A percentile compares a stretch with the other conserved stretches of the same genome.
These are phyloP conservation scores for Nothophaeocryptopus gaeumannii DNA, from an alignment of 2,329 filamentous ascomycete genomes.

Conservation along the genomic window DNA sequence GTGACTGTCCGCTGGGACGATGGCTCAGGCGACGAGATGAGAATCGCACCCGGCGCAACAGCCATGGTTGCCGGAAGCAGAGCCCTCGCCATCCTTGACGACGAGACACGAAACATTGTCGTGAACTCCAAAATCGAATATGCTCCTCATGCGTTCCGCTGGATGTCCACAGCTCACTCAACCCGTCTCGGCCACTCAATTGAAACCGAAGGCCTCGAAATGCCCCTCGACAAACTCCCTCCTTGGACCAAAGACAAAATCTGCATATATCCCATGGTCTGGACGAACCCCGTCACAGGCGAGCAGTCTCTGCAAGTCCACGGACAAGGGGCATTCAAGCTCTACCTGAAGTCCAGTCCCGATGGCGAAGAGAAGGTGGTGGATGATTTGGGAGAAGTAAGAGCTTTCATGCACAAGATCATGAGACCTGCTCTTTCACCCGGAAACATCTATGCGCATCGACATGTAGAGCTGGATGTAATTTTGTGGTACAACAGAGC, in stretches of 20 bases:
- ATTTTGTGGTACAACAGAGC: conserved; percentile 17
- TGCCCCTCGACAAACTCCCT: conserved; percentile 11
- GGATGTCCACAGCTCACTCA: conserved; percentile 17
- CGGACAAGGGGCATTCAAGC: conserved; percentile 13
- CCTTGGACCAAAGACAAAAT: conserved; percentile 11
- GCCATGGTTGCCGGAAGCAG: conserved; percentile 15
- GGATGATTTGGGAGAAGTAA: conserved; percentile 11
- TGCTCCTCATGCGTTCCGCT: conserved; percentile 15
- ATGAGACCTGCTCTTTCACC: conserved; percentile 13
- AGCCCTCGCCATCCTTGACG: conserved; percentile 11
- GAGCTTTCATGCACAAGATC: conserved; percentile 17
- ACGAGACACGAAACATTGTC: conserved; percentile 8
- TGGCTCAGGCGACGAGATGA: conserved; percentile 10
- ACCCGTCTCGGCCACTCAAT: conserved; percentile 13
- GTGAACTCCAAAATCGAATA: conserved; percentile 15
- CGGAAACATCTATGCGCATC: conserved; percentile 16
- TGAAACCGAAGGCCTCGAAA: conserved; percentile 15
- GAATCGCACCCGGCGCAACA: conserved; percentile 12
- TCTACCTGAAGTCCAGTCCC: conserved; percentile 10
- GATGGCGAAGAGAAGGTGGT: conserved; percentile 8
- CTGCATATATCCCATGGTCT: conserved; percentile 18
- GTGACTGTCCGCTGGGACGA: conserved; percentile 16
- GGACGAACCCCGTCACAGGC: conserved; percentile 12
- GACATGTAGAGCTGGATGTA: conserved; percentile 14
- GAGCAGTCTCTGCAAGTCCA: conserved; percentile 16